A percentile compares a stretch with the other conserved stretches of the same genome.
Conservation (phyloP, 2,329 filamentous ascomycete genomes). For the Claviceps cyperi region DNA sequence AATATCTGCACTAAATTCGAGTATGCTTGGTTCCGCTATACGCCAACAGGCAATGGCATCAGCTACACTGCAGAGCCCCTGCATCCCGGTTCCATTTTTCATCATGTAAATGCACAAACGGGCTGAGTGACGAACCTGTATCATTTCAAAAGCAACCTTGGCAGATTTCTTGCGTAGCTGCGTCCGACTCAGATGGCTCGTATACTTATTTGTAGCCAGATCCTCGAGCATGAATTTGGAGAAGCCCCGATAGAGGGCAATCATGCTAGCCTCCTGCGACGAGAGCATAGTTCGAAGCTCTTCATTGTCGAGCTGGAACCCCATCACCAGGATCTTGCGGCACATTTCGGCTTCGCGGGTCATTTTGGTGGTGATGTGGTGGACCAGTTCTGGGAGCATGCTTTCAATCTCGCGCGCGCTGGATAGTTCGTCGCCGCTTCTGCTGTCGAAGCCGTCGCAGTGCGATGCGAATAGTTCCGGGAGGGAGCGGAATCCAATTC, state of each 20-base stretch:
- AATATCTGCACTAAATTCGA: conserved; percentile 31
- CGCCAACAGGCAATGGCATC: no score
- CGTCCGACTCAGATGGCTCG: conserved; percentile 13
- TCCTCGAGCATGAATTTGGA: conserved; percentile 39
- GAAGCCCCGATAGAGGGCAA: conserved; percentile 45
- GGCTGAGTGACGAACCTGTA: conserved; percentile 9
- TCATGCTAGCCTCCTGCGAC: conserved; percentile 16
- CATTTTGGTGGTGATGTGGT: conserved; percentile 12
- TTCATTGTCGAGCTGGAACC: conserved; percentile 19
- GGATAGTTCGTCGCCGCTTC: background rate
- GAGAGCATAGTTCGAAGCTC: conserved; percentile 14
- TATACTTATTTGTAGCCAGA: conserved; percentile 13
- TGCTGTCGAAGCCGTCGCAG: conserved; percentile 1
- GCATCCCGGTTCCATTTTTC: no score
- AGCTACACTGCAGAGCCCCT: no score
- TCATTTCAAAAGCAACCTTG: conserved; percentile 21
- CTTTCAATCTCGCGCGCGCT: conserved; percentile 12
- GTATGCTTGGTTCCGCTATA: conserved; percentile 29
- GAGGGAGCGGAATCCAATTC: conserved; percentile 16
- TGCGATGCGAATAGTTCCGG: conserved; percentile 16
- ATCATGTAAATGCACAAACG: no score
- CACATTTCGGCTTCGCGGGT: conserved; percentile 16
- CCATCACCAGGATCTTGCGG: conserved; percentile 20
- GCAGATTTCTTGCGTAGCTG: conserved; percentile 16
- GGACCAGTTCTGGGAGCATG: conserved; percentile 26